Evolutionary conservation across 2,329 filamentous ascomycete species (phyloP), one percentile per base, ranked within the genome.

Genomic region (Fusarium virguliforme): DNA sequence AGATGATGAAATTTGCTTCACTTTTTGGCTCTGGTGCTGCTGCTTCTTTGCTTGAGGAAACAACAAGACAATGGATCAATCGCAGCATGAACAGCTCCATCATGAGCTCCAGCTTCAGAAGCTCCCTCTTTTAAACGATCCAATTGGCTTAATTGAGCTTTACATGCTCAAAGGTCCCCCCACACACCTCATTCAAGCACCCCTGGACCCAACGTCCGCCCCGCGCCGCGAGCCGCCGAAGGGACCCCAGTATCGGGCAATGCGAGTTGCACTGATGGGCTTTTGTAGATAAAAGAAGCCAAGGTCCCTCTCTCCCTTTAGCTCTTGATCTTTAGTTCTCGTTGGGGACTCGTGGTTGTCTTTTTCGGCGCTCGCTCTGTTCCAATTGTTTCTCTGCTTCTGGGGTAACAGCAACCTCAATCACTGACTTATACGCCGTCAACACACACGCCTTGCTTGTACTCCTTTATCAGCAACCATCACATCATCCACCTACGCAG

Each of bases 221-320:
- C 63, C 64, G 68, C 70, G 64, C 67, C 68, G 68, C 72, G 64
- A 71, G 67, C 65, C 67, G 70, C 67, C 72, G 68, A 58, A 43
- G 64, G 30, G 30, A 34, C 61, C 65, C 68, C 48, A 65, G 43
- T 35, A 72, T 71, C 69, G 65, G 69, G 56, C 68, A 67, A 72
- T 71, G 35, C 54, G 34, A 60, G 46, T 51, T 51, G 54, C 63
- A 34, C 61, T 62, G 5, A 48, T 32, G 51, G 32, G 37, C 46
- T 37, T 62, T 62, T 18, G 50, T 57, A 68, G 38, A 74, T 74
- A 72, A 74, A 68, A n/a, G 60, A 69, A 63, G 24, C 40, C 24
- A 46, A 58, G 22, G 13, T 15, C 41, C 68, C 59, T 53, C 18
- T 32, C 34, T 28, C 35, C 22, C 18, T 26, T 12, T n/a, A 26